A percentile compares a stretch with the other conserved stretches of the same genome.
Evolutionary conservation across 2,329 filamentous ascomycete genomes (phyloP).

Genomic region (Curvularia hawaiiensis): DNA sequence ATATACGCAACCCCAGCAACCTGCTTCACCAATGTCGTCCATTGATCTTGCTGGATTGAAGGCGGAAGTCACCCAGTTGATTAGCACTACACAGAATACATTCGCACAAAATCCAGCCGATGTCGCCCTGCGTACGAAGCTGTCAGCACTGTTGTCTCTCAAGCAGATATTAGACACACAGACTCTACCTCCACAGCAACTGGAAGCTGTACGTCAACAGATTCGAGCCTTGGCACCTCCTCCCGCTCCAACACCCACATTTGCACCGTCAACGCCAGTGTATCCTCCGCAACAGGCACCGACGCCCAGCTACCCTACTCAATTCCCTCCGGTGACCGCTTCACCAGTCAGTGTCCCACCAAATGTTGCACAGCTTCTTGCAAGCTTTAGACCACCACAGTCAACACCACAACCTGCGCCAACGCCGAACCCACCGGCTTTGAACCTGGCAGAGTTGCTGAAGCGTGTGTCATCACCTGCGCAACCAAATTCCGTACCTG

Average conservation of each 20-base stretch:
- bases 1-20: slow-evolving; percentile 41
- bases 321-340: slow-evolving; percentile 24
- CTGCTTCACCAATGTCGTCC: slow-evolving; percentile 35
- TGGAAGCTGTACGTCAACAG: slow-evolving; percentile 84
- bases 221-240: slow-evolving; percentile 75
- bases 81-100: slow-evolving; percentile 72
- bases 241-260: slow-evolving; percentile 54
- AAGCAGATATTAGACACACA: slow-evolving; percentile 80
- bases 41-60: slow-evolving; percentile 68
- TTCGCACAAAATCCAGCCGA: slow-evolving; percentile 79
- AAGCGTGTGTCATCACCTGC: slow-evolving; percentile 36
- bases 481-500: slow-evolving; percentile 31
- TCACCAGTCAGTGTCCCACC: slow-evolving; percentile 28
- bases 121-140: slow-evolving; percentile 73
- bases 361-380: slow-evolving; percentile 40
- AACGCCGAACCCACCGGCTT: slow-evolving; percentile 25
- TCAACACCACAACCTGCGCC: slow-evolving; percentile 27
- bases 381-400: slow-evolving; percentile 30
- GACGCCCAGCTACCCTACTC: slow-evolving; percentile 24
- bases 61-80: slow-evolving; percentile 80
- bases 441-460: slow-evolving; percentile 39
- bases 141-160: slow-evolving; percentile 85
- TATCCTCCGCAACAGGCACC: slow-evolving; percentile 35
- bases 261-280: slow-evolving; percentile 37
- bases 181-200: slow-evolving; percentile 78